Conservation (phyloP, 257 asterid genomes). For the Nyctanthes arbortristis region DNA sequence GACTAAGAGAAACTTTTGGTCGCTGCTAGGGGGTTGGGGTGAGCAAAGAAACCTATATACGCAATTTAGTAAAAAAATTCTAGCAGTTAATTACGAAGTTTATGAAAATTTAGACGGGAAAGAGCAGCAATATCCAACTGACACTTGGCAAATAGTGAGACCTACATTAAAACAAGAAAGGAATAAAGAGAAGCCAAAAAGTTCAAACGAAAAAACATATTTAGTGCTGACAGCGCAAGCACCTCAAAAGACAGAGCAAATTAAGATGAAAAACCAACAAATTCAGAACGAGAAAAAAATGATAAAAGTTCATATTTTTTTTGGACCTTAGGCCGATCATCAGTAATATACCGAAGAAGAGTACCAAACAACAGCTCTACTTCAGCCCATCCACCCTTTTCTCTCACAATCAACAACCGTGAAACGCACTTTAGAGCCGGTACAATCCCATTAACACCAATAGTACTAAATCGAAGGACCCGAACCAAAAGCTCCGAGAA, state of each 20-base stretch:
- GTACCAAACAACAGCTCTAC: slow-evolving; percentile 55
- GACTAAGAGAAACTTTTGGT: too few species aligned
- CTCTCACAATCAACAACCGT: slow-evolving; percentile 53
- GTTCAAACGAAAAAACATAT: background rate
- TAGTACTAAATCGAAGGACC: slow-evolving; percentile 37
- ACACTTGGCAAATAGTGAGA: background rate
- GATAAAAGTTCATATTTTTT: background rate
- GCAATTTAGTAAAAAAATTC: too few species aligned
- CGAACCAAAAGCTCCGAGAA: slow-evolving; percentile 50
- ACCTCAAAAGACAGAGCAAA: slow-evolving; percentile 11
- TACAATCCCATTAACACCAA: slow-evolving; percentile 56
- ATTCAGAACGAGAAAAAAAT: background rate
- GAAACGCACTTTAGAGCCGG: slow-evolving; percentile 65
- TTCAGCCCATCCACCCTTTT: slow-evolving; percentile 59
- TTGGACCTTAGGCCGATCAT: slow-evolving; percentile 65
- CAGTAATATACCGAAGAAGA: slow-evolving; percentile 48
- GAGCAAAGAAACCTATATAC: too few species aligned
- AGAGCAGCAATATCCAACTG: background rate
- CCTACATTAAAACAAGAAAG: background rate
- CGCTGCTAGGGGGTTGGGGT: too few species aligned
- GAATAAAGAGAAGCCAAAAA: background rate
- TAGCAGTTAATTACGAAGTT: too few species aligned
- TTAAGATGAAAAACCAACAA: background rate
- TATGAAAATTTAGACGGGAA: too few species aligned
- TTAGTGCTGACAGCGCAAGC: background rate